Base-by-base conservation (phyloP, 106 monocot species). In the Vanilla planifolia region DNA sequence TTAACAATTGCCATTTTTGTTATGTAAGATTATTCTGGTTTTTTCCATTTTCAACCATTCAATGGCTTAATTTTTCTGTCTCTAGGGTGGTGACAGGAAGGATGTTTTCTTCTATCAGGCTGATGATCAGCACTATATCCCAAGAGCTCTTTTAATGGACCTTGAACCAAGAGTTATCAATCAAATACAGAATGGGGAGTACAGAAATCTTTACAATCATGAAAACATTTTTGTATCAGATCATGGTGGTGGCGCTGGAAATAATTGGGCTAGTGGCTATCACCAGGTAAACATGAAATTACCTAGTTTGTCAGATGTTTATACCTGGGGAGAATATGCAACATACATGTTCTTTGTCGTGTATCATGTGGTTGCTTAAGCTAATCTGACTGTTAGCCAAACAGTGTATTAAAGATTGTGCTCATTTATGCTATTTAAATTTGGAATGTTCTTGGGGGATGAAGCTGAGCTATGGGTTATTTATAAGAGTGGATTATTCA, bases 41-140 rank as follows among this genome's bases (percentile, higher is more conserved):
- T 25, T n/a, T 53, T 53, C 16, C 10, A 52, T 52, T 16, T 53
- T 53, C 30, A 48, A 25, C 48, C n/a, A n/a, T n/a, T 53, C 10
- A 11, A 30, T 5, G 53, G 9, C 30, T 53, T 32, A 10, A 5
- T 53, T 29, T 53, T 7, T 32, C 29, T 27, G 43, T 36, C 1
- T 46, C 48, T 48, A 92, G 98, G 96, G 96, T 56, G 96, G 98
- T 51, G 98, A 98, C 58, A 79, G 98, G 67, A 98, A 98, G 55
- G 98, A 98, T 74, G 98, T 98, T 16, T 98, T 98, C 75, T 98
- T 98, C 55, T 98, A 98, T 68, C 98, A 98, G 75, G 98, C 98
- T 61, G 98, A 98, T 77, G 98, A 98, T 68, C 98, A 98, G 60
- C 98, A 98, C 52, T 98, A 92, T 70, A 92, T 98, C 56, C 98